Conservation (phyloP, 2,329 filamentous ascomycete genomes). For the Aciculosporium take region DNA sequence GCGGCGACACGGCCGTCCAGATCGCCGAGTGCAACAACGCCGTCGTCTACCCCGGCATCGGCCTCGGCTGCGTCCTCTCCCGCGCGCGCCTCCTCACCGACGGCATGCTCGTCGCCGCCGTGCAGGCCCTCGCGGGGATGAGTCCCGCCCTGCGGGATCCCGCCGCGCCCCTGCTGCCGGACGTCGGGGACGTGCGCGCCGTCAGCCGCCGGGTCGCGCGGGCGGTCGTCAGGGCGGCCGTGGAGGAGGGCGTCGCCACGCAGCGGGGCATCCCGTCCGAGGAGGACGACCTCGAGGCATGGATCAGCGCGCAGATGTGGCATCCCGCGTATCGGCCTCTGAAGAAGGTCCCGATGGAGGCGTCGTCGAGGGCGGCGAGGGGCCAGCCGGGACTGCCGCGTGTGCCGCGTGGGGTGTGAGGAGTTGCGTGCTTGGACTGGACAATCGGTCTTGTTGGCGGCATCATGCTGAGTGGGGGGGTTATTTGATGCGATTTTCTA, state of each 20-base stretch:
- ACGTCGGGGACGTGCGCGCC: conserved; percentile 57
- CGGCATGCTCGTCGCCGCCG: conserved; percentile 69
- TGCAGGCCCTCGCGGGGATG: conserved; percentile 54
- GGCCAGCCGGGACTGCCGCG: conserved; percentile 18
- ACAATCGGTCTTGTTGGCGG: too few species aligned
- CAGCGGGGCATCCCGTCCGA: conserved; percentile 48
- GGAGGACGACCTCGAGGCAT: conserved; percentile 45
- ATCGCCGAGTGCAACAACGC: conserved; percentile 80
- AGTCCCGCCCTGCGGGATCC: conserved; percentile 54
- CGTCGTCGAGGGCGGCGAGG: conserved; percentile 42
- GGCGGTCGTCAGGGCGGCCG: conserved; percentile 57
- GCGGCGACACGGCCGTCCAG: conserved; percentile 29
- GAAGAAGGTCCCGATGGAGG: conserved; percentile 36
- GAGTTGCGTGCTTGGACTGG: too few species aligned
- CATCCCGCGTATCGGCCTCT: conserved; percentile 52
- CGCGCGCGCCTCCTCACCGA: conserved; percentile 55
- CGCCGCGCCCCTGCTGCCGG: conserved; percentile 56
- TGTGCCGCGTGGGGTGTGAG: conserved; percentile 13
- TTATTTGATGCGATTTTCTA: too few species aligned
- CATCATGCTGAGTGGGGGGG: too few species aligned
- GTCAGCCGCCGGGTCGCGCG: conserved; percentile 67
- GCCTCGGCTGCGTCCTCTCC: conserved; percentile 61
- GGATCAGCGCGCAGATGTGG: conserved; percentile 75
- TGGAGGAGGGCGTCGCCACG: conserved; percentile 53
- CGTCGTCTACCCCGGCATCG: conserved; percentile 74